phyloP scores from a whole-genome alignment of 257 asterid genomes.

The Scutellaria minor region DNA sequence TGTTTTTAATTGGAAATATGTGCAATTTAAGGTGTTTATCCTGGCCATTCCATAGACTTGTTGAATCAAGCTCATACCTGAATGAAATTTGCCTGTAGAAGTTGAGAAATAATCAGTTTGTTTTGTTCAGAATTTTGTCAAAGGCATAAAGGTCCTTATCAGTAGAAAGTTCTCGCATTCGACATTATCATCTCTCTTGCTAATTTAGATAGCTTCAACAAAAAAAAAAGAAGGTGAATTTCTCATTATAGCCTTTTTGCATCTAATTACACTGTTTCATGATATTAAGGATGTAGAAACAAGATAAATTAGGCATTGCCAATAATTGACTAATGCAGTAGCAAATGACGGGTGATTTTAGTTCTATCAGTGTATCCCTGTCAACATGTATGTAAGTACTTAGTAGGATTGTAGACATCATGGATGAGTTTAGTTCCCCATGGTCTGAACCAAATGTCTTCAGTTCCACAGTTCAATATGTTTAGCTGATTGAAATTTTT shows the following conservation, averaged over 20 bases:
- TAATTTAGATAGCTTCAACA: background rate
- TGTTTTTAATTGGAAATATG: too few relatives aligned
- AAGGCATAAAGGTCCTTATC: background rate
- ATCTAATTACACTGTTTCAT: too few relatives aligned
- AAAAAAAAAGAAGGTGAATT: background rate
- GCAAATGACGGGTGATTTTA: too few relatives aligned
- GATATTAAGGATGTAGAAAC: too few relatives aligned
- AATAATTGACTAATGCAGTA: too few relatives aligned
- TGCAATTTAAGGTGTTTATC: background rate
- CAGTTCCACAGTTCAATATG: background rate
- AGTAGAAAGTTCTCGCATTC: background rate
- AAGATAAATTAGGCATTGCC: too few relatives aligned
- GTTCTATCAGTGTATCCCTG: too few relatives aligned
- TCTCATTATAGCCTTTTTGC: background rate
- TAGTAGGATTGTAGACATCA: background rate
- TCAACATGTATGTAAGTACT: too few relatives aligned
- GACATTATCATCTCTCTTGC: background rate
- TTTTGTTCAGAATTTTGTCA: background rate
- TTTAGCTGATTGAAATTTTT: background rate
- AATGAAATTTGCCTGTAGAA: background rate
- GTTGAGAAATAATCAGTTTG: background rate
- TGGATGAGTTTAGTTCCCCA: slow-evolving; percentile 9
- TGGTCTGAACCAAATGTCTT: background rate
- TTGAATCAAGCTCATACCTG: background rate
- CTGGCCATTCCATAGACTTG: background rate